Percentiles rank a stretch among this genome's conserved stretches.
These are phyloP conservation scores for Penicillium decumbens DNA, from an alignment of 2,329 filamentous ascomycete genomes.

Conservation along the genomic window DNA sequence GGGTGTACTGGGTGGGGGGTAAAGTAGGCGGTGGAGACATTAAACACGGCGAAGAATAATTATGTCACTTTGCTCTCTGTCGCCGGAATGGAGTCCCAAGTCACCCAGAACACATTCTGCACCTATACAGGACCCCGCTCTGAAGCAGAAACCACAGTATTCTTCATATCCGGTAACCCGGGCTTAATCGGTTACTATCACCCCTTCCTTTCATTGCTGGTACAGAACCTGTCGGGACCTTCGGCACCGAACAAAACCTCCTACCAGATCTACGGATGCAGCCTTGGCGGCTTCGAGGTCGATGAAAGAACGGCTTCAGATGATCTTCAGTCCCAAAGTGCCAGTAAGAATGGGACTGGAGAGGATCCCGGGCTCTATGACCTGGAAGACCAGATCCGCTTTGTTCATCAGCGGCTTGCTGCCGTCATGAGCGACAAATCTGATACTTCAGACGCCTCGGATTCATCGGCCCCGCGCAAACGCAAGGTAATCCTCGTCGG, in stretches of 20 bases:
- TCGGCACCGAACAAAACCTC: background rate
- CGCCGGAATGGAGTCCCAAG: slow-evolving; percentile 19
- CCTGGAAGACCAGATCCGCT: slow-evolving; percentile 50
- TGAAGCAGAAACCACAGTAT: slow-evolving; percentile 29
- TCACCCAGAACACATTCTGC: slow-evolving; percentile 32
- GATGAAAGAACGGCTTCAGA: background rate
- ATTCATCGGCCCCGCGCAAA: background rate
- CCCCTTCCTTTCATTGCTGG: slow-evolving; percentile 40
- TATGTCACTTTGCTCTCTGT: too few species aligned
- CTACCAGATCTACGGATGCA: slow-evolving; percentile 34
- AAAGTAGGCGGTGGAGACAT: too few species aligned
- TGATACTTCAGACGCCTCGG: background rate
- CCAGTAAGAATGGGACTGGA: background rate
- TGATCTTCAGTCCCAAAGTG: background rate
- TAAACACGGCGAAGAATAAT: too few species aligned
- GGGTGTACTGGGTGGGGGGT: too few species aligned
- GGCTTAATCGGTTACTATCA: slow-evolving; percentile 49
- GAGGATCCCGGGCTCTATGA: slow-evolving; percentile 25
- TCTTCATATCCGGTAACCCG: slow-evolving; percentile 50
- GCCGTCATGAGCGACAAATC: slow-evolving; percentile 28
- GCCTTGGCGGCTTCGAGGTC: slow-evolving; percentile 35
- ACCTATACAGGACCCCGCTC: slow-evolving; percentile 18
- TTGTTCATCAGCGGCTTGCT: slow-evolving; percentile 44
- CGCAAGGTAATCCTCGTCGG: slow-evolving; percentile 60
- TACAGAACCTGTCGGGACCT: slow-evolving; percentile 17